These are phyloP conservation scores for Umbelopsis sp. DNA, from an alignment of 192 early-diverging fungal genomes.

Conservation along the genomic window DNA sequence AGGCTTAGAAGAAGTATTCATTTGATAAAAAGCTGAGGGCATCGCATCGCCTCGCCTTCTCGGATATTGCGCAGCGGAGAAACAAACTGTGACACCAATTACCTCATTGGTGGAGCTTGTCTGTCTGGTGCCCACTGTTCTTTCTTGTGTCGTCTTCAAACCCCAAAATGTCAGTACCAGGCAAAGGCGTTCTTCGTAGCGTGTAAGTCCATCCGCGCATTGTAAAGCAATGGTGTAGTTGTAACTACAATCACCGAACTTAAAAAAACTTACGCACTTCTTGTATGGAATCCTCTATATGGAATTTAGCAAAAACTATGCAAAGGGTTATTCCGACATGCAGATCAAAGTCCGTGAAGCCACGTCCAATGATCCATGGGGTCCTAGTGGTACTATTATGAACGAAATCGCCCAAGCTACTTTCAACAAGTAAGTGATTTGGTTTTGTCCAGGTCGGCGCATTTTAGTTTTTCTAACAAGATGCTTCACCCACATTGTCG, in stretches of 20 bases:
- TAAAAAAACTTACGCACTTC: background rate
- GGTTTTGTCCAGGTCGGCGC: background rate
- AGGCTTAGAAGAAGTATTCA: too few species aligned
- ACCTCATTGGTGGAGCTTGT: background rate
- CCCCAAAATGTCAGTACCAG: slow-evolving; percentile 24
- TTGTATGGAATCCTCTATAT: background rate
- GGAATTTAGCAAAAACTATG: slow-evolving; percentile 76
- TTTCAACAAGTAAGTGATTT: slow-evolving; percentile 74
- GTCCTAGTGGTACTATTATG: slow-evolving; percentile 79
- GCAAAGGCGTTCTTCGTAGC: slow-evolving; percentile 39
- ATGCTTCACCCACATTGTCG: background rate
- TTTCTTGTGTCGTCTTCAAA: background rate
- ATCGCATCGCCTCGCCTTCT: background rate
- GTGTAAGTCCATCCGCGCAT: slow-evolving; percentile 18
- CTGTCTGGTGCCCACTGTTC: background rate
- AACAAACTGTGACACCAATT: background rate
- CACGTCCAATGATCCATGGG: slow-evolving; percentile 80
- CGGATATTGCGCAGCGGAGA: slow-evolving; percentile 5
- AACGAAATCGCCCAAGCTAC: slow-evolving; percentile 84
- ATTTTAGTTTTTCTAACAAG: background rate
- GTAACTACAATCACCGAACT: too few species aligned
- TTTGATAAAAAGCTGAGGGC: too few species aligned
- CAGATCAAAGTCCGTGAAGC: slow-evolving; percentile 89
- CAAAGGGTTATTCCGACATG: slow-evolving; percentile 89
- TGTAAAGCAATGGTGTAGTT: background rate